These are phyloP conservation scores for Melampsora americana DNA, from an alignment of 1,284 basidiomycete species.

Conservation along the genomic window DNA sequence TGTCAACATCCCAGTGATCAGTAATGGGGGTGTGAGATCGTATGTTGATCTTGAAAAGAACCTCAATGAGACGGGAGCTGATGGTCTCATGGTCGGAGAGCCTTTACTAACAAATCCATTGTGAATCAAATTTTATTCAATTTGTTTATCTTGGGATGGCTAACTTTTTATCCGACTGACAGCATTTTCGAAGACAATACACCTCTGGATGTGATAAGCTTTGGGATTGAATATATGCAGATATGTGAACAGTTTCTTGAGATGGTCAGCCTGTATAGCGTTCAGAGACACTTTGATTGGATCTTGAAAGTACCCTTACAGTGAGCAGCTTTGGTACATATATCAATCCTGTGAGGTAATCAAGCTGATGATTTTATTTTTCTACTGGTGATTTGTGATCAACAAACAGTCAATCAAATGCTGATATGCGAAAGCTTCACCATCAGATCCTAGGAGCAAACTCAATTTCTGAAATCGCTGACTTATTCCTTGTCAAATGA, in stretches of 20 bases:
- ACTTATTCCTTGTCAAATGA: background rate
- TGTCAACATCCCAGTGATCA: constrained; percentile 62
- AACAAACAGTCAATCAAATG: background rate
- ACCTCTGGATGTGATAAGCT: background rate
- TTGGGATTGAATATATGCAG: background rate
- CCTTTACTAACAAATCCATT: constrained; percentile 67
- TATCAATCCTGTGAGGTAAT: background rate
- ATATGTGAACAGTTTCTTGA: background rate
- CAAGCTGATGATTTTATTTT: background rate
- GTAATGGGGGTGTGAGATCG: constrained; percentile 70
- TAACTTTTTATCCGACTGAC: too few relatives aligned
- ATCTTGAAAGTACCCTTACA: background rate
- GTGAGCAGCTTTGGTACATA: background rate
- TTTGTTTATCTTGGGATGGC: too few relatives aligned
- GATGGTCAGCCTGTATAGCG: background rate
- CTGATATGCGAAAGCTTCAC: background rate
- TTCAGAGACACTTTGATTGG: constrained; percentile 6
- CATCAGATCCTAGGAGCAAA: background rate
- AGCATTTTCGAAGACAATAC: constrained; percentile 45
- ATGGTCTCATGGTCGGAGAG: constrained; percentile 74
- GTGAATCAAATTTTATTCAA: constrained; percentile 55
- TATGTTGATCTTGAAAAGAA: constrained; percentile 63
- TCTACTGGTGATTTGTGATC: background rate
- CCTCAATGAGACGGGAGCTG: constrained; percentile 62
- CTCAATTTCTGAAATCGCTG: constrained; percentile 1